These are phyloP conservation scores for Paracamarosporium sp. DNA, from an alignment of 2,329 filamentous ascomycete genomes.

Conservation along the genomic window DNA sequence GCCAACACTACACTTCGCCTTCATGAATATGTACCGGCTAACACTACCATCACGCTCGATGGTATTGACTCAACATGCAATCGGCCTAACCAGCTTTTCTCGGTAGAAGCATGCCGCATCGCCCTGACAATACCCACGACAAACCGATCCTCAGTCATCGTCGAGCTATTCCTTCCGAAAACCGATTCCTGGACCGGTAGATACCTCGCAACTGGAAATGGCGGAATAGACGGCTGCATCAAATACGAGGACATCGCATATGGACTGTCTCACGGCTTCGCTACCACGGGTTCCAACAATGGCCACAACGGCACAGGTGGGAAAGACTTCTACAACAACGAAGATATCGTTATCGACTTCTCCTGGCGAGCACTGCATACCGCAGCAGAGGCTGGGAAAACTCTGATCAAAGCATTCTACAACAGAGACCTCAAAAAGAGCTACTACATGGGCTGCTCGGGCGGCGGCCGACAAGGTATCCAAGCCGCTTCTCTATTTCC, in stretches of 20 bases:
- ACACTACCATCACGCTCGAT: not conserved
- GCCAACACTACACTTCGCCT: not conserved
- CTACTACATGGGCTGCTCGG: constrained; percentile 44
- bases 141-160: constrained; percentile 47
- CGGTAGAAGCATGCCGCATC: constrained; percentile 51
- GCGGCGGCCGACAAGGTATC: constrained; percentile 42
- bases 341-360: constrained; percentile 57
- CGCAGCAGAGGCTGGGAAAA: constrained; percentile 46
- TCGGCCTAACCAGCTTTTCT: constrained; percentile 42
- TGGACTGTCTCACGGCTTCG: constrained; percentile 44
- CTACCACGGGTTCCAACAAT: constrained; percentile 48
- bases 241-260: constrained; percentile 51
- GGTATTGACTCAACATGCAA: constrained; percentile 30
- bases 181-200: constrained; percentile 46
- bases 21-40: not conserved
- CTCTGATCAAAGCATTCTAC: constrained; percentile 48
- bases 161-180: constrained; percentile 48
- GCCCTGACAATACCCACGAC: constrained; percentile 52
- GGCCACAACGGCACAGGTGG: constrained; percentile 54
- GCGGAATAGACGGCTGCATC: constrained; percentile 51
- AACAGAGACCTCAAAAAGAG: constrained; percentile 32
- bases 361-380: constrained; percentile 54
- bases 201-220: constrained; percentile 49
- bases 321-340: constrained; percentile 51
- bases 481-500: constrained; percentile 36